These are phyloP conservation scores for Monosporozyma servazzii DNA, from an alignment of 805 yeast genomes.

Conservation along the genomic window DNA sequence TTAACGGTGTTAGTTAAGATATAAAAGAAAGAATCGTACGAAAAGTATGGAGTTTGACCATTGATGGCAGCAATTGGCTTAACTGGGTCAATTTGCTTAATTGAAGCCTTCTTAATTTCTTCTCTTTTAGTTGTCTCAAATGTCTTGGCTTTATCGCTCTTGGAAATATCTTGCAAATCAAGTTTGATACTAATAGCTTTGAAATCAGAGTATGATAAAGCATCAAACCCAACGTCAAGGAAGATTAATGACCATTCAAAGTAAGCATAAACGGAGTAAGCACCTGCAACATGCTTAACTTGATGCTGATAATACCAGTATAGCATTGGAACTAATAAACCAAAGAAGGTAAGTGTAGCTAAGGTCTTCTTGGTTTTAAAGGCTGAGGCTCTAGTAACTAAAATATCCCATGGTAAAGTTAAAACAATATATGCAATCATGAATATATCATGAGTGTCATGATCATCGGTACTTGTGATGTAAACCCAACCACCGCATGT, in stretches of 20 bases:
- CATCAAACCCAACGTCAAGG: slow-evolving; percentile 77
- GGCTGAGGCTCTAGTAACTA: slow-evolving; percentile 43
- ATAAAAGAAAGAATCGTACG: slow-evolving; percentile 27
- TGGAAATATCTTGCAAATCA: slow-evolving; percentile 12
- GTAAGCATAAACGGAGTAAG: slow-evolving; percentile 89
- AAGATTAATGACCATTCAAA: slow-evolving; percentile 88
- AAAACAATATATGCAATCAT: slow-evolving; percentile 85
- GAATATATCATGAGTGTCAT: slow-evolving; percentile 89
- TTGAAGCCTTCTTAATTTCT: neutral
- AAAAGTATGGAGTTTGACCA: neutral
- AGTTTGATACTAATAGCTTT: slow-evolving; percentile 41
- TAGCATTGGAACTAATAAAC: slow-evolving; percentile 67
- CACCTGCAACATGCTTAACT: slow-evolving; percentile 81
- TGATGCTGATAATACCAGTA: slow-evolving; percentile 91
- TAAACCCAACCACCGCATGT: slow-evolving; percentile 99
- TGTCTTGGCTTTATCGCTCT: neutral
- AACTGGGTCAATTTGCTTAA: neutral
- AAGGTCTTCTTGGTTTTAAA: slow-evolving; percentile 37
- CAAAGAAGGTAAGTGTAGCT: slow-evolving; percentile 57
- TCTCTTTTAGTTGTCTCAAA: neutral
- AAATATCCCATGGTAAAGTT: slow-evolving; percentile 84
- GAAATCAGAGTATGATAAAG: slow-evolving; percentile 69
- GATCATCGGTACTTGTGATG: slow-evolving; percentile 94
- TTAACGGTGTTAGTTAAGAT: slow-evolving; percentile 39
- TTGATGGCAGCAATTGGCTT: neutral